Evolutionary conservation across 345 rosid genomes (phyloP), one percentile per base, ranked within the genome.

Genomic region (Heritiera fomes): DNA sequence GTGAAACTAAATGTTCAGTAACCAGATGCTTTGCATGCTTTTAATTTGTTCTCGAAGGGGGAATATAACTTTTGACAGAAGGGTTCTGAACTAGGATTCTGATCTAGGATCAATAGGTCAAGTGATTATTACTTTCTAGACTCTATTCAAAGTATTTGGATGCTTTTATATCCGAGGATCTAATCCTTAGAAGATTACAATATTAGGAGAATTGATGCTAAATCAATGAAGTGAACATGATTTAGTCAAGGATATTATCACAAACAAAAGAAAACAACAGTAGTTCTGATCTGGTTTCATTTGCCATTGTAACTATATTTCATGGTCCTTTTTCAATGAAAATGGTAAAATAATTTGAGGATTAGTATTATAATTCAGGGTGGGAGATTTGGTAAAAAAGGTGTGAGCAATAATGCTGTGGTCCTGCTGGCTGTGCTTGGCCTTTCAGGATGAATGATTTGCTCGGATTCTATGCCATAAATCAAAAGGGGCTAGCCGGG

Each of bases 401-500:
- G 14, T 20, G 56, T 13, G 9, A 62, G 61, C 68, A 71, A 43
- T 63, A 63, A 64, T 70, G 61, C 23, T 30, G 67, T 41, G 79
- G 76, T 43, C 73, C 77, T 38, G 7, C 13, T 7, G 30, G 11
- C 10, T 6, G 20, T 23, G 20, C 10, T 71, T 71, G 59, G 65
- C 65, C 65, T 58, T 43, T n/a, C 5, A 47, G 20, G 74, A 18
- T 47, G 50, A 75, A 47, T 7, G 61, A 52, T 52, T 62, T 52
- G 2, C 10, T 32, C 17, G 38, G 9, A 40, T 60, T 80, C 18
- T 56, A 8, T 4, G 63, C 55, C 59, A 23, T 40, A 23, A 71
- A 81, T 77, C 72, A 41, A 49, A 41, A 64, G 55, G 68, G 71
- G 45, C 8, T 38, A 52, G 17, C 62, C 61, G 60, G 79, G 73